Base-by-base conservation (phyloP, 1,284 basidiomycete species). In the Paramarasmius palmivorus region DNA sequence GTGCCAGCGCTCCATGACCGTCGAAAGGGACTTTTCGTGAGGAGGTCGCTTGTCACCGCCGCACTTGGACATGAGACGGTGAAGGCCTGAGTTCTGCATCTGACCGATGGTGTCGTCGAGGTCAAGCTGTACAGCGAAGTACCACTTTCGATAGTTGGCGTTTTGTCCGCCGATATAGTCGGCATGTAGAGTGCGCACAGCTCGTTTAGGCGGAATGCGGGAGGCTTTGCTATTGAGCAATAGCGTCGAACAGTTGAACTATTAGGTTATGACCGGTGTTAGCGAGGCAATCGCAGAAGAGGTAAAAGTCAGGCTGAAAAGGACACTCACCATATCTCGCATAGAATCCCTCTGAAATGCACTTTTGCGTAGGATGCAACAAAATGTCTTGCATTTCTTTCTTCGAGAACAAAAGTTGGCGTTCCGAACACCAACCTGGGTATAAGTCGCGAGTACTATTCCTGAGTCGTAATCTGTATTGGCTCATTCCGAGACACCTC, bases 381-480 rank as follows among this genome's bases (percentile, higher is more conserved):
- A 99, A 95, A 58, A 99, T 95, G 69, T 99, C 97, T 73, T 99
- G 97, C 59, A 99, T 98, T 74, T 99, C 96, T 65, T 99, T 97
- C 60, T 93, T 95, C 49, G 94, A 95, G 66, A 99, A 89, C 54
- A 97, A 97, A 60, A 98, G 95, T 69, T 95, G 90, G 61, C 92
- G 88, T 62, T 97, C 93, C 38, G 89, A 81, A 34, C 91, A 86
- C 96, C 97, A 99, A 37, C 95, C 95, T 45, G 97, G 96, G 68
- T 94, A 96, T 17, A 91, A 84, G 62, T 96, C 93, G 44, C 82
- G 81, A 7, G 72, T 73, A 48, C 79, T 78, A 22, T 75, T 69
- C 77, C 69, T 58, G 80, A 79, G 62, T 92, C 84, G 56, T 75
- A 68, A 58, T 82, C 83, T 0, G 84, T 82, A 17, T 81, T 78